Evolutionary conservation across 2,329 filamentous ascomycete genomes (phyloP).

Genomic region (Leptographium lundbergii): DNA sequence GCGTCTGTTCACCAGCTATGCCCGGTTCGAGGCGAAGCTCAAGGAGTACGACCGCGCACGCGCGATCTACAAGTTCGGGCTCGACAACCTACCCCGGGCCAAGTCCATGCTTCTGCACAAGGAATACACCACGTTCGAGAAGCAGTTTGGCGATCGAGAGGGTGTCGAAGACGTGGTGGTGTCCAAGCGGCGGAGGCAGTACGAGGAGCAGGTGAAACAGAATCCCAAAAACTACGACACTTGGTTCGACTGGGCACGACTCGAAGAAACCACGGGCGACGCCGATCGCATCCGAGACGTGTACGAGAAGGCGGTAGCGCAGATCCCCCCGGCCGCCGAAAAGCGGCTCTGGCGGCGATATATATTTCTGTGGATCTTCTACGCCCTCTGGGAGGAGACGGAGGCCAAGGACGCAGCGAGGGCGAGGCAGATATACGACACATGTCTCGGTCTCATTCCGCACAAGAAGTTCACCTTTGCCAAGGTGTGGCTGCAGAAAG

Average conservation of each 20-base stretch:
- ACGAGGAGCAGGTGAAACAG: slow-evolving; percentile 87
- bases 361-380: slow-evolving; percentile 97
- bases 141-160: slow-evolving; percentile 88
- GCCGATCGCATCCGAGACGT: slow-evolving; percentile 76
- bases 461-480: slow-evolving; percentile 97
- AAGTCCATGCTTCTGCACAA: slow-evolving; percentile 79
- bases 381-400: slow-evolving; percentile 89
- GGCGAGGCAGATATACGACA: slow-evolving; percentile 80
- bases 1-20: slow-evolving; percentile 87
- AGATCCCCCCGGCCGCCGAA: slow-evolving; percentile 87
- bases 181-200: slow-evolving; percentile 84
- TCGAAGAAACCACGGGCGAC: slow-evolving; percentile 80
- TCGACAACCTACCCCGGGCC: slow-evolving; percentile 82
- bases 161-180: slow-evolving; percentile 92
- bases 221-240: slow-evolving; percentile 94
- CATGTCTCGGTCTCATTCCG: slow-evolving; percentile 76
- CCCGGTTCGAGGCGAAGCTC: slow-evolving; percentile 85
- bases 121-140: slow-evolving; percentile 93
- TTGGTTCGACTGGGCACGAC: slow-evolving; percentile 88
- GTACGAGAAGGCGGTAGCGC: slow-evolving; percentile 90
- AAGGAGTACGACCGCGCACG: slow-evolving; percentile 90
- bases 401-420: slow-evolving; percentile 67
- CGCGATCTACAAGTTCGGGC: slow-evolving; percentile 92
- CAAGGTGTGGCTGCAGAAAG: slow-evolving; percentile 89
- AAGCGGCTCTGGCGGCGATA: slow-evolving; percentile 96